A percentile compares a stretch with the other conserved stretches of the same genome.
phyloP scores from a whole-genome alignment of 192 early-diverging fungal species.

The Coemansia erecta region DNA sequence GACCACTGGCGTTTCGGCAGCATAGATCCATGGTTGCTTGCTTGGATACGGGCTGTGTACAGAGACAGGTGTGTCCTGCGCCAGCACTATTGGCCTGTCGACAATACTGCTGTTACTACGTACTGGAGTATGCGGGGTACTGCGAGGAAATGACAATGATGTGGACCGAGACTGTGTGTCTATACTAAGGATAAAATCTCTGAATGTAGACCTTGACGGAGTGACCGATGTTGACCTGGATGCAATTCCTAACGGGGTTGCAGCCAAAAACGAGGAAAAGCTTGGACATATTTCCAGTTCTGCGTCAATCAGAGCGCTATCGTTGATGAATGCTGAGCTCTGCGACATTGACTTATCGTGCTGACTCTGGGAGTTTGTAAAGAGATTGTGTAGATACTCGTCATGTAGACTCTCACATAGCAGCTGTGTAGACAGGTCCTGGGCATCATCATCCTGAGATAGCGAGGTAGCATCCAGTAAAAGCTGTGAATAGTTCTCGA shows the following conservation, averaged over 20 bases:
- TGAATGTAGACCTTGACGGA: too few species aligned
- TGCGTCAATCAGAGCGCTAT: background rate
- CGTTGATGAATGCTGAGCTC: background rate
- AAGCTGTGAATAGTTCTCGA: too few species aligned
- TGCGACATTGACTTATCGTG: too few species aligned
- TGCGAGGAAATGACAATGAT: too few species aligned
- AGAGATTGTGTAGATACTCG: background rate
- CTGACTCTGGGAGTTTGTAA: background rate
- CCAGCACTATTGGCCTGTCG: background rate
- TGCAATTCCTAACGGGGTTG: too few species aligned
- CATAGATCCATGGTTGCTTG: background rate
- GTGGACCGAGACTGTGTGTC: too few species aligned
- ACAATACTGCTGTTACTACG: background rate
- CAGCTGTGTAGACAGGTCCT: background rate
- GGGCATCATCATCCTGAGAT: background rate
- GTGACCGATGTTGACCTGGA: too few species aligned
- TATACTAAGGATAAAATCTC: too few species aligned
- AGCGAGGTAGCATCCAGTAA: background rate
- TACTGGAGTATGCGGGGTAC: background rate
- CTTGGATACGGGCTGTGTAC: background rate
- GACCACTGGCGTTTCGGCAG: background rate
- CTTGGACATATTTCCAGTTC: too few species aligned
- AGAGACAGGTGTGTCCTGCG: slow-evolving; percentile 1
- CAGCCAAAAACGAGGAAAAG: too few species aligned
- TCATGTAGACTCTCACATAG: slow-evolving; percentile 2